These are phyloP conservation scores for Eleusine coracana DNA, from an alignment of 176 grass and related monocot species.

Conservation along the genomic window DNA sequence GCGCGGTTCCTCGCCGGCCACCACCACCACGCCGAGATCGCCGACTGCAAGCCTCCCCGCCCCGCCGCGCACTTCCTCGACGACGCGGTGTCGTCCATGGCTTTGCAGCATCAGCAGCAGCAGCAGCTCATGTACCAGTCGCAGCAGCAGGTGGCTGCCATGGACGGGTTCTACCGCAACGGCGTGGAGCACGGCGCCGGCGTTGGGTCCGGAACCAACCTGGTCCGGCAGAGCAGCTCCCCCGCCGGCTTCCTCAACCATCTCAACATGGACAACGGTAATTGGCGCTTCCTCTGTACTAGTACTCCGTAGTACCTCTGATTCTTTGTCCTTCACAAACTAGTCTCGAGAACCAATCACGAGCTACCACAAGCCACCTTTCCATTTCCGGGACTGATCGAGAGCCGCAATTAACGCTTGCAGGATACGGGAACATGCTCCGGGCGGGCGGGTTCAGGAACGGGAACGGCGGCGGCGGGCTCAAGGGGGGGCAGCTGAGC, in stretches of 20 bases:
- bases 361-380: conserved; percentile 21
- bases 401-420: conserved; percentile 30
- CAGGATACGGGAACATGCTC: conserved; percentile 78
- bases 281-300: conserved; percentile 15
- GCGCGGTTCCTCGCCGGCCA: conserved; percentile 54
- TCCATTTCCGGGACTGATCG: conserved; percentile 46
- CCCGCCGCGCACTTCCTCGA: conserved; percentile 49
- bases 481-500: conserved; percentile 78
- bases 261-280: conserved; percentile 66
- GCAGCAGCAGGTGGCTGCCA: conserved; percentile 56
- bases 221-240: conserved; percentile 91
- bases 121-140: conserved; percentile 18
- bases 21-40: conserved; percentile 47
- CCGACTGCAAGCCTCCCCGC: conserved; percentile 47
- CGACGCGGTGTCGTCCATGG: conserved; percentile 39
- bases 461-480: conserved; percentile 28
- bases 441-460: conserved; percentile 49
- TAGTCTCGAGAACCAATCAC: conserved; percentile 35
- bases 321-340: conserved; percentile 3
- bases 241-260: conserved; percentile 78
- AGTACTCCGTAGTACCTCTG: neutral
- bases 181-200: conserved; percentile 29
- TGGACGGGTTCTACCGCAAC: conserved; percentile 58
- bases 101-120: conserved; percentile 46
- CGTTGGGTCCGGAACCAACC: conserved; percentile 13